Base-by-base conservation (phyloP, 2,329 filamentous ascomycete species). In the Pleurostoma richardsiae region DNA sequence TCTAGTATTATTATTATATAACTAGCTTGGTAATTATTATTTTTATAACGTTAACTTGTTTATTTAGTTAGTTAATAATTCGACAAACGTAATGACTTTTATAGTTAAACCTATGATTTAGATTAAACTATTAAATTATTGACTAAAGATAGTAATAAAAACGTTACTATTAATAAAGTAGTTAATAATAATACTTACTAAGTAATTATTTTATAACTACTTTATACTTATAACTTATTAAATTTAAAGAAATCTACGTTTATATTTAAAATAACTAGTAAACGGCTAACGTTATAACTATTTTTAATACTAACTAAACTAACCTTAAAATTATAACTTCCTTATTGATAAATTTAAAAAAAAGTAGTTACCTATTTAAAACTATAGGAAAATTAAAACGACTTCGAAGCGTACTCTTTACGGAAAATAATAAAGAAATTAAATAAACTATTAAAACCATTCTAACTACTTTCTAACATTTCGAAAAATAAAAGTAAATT, bases 361-460 rank as follows among this genome's bases (percentile, higher is more conserved):
- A n/a, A n/a, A n/a, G 28, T 2, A 42, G 38, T 30, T 55, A 57
- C 33, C 54, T 56, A 1, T 48, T 54, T 2, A 59, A 31, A 10
- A 57, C 43, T 1, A 46, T 59, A 7, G 65, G 40, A 3, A 47
- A 56, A 11, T 27, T 36, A 3, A 42, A 48, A 4, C 61, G n/a
- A n/a, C n/a, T n/a, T 51, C 5, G 39, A 26, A 4, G 48, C 55
- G 42, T 58, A 67, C 3, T 42, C 39, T 10, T 49, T 42, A 10
- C 66, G 61, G 49, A 65, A 67, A 10, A 48, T 30, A 36, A 46
- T 6, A 43, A 66, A 66, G 40, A 64, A 66, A 47, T 66, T 67
- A 5, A 51, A 45, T 46, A 65, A 66, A 1, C 56, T 51, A 11
- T 64, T 19, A 45, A 36, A 36, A 8, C 31, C 31, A 36, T 36